A percentile compares a stretch with the other conserved stretches of the same genome.
Conservation (phyloP, 2,329 filamentous ascomycete genomes). For the Aspergillus sclerotialis region DNA sequence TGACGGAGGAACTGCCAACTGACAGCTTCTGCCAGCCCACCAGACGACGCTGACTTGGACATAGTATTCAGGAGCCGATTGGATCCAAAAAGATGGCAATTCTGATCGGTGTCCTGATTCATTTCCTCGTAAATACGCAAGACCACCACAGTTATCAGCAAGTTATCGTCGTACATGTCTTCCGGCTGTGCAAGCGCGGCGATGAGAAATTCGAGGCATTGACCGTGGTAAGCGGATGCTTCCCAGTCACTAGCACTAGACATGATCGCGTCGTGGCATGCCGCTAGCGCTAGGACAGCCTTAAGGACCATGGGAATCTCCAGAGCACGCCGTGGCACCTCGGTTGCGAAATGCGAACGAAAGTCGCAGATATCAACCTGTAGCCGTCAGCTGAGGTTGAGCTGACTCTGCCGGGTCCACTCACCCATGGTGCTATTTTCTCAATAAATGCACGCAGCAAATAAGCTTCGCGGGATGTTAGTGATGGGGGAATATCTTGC, state of each 20-base stretch:
- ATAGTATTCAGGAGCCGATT: slow-evolving; percentile 33
- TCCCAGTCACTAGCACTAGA: slow-evolving; percentile 32
- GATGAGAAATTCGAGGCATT: slow-evolving; percentile 43
- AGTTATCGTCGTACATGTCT: slow-evolving; percentile 39
- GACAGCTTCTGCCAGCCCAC: slow-evolving; percentile 34
- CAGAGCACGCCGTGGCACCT: slow-evolving; percentile 42
- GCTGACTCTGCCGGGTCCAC: neutral
- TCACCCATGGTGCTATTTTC: slow-evolving; percentile 27
- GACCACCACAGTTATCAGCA: slow-evolving; percentile 44
- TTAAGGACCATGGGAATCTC: slow-evolving; percentile 42
- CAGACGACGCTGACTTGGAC: slow-evolving; percentile 32
- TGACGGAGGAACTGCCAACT: slow-evolving; percentile 38
- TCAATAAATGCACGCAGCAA: slow-evolving; percentile 28
- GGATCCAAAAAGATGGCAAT: slow-evolving; percentile 33
- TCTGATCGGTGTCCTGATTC: slow-evolving; percentile 23
- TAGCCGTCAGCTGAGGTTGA: slow-evolving; percentile 1
- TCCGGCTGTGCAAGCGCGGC: slow-evolving; percentile 37
- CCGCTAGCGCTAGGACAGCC: slow-evolving; percentile 41
- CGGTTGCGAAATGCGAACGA: slow-evolving; percentile 36
- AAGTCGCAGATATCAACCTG: slow-evolving; percentile 30
- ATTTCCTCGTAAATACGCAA: slow-evolving; percentile 44
- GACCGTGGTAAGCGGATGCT: slow-evolving; percentile 39
- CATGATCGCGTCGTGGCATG: slow-evolving; percentile 39
- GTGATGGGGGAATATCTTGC: slow-evolving; percentile 4
- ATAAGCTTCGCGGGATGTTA: slow-evolving; percentile 25